These are phyloP conservation scores for Phytophthora meadii DNA, from an alignment of 352 stramenopile genomes.

Conservation along the genomic window DNA sequence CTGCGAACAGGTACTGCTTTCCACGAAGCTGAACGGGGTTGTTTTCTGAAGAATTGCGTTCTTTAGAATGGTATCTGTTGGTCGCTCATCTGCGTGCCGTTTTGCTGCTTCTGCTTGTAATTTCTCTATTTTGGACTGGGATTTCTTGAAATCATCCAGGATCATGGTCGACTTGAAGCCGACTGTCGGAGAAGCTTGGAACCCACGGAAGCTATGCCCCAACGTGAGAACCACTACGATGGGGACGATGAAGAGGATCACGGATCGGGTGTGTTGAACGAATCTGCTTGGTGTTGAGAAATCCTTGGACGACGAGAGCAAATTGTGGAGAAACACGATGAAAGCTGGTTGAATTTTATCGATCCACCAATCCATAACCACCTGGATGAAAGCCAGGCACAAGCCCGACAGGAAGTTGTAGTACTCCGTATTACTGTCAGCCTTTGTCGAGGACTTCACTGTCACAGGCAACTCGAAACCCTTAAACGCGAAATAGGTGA, in stretches of 20 bases:
- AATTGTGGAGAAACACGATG: constrained; percentile 58
- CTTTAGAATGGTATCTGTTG: constrained; percentile 45
- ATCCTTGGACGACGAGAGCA: constrained; percentile 39
- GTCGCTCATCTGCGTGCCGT: constrained; percentile 24
- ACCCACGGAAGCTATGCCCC: constrained; percentile 54
- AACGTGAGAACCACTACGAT: constrained; percentile 46
- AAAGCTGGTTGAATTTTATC: constrained; percentile 48
- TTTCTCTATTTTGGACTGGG: constrained; percentile 38
- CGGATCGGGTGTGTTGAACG: too few species aligned
- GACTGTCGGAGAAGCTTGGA: constrained; percentile 55
- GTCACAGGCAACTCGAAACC: constrained; percentile 39
- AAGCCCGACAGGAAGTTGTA: constrained; percentile 58
- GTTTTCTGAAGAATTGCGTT: constrained; percentile 41
- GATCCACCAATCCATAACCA: constrained; percentile 44
- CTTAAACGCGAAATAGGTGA: constrained; percentile 37
- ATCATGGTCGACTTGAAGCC: constrained; percentile 57
- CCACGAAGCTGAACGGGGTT: constrained; percentile 44
- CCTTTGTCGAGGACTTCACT: constrained; percentile 37
- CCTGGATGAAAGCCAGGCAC: constrained; percentile 50
- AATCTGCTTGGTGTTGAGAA: constrained; percentile 10
- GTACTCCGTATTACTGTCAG: constrained; percentile 10
- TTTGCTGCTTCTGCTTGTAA: constrained; percentile 18
- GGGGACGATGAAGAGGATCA: constrained; percentile 2
- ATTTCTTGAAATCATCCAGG: constrained; percentile 47
- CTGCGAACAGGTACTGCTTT: constrained; percentile 33